Evolutionary conservation across 805 yeast genomes (phyloP).

Genomic region (Suhomyces vadensis): DNA sequence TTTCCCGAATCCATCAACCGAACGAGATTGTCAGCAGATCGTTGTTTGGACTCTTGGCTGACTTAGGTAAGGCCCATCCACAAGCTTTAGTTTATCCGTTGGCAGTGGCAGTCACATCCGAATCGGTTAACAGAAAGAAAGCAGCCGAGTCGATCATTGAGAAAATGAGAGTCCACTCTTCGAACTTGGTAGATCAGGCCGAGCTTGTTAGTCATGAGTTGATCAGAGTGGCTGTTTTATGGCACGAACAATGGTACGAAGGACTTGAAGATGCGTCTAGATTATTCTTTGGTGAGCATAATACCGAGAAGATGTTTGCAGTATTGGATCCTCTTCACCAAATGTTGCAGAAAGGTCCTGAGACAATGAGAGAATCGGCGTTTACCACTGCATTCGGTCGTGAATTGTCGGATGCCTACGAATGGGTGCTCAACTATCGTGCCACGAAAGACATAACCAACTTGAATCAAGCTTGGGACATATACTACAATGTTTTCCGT

Average conservation of each 20-base stretch:
- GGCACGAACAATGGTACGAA: conserved; percentile 99
- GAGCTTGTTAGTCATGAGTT: conserved; percentile 92
- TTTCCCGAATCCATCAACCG: conserved; percentile 95
- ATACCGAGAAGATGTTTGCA: conserved; percentile 91
- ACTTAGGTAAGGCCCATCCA: conserved; percentile 93
- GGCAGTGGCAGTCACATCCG: conserved; percentile 94
- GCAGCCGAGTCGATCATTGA: conserved; percentile 92
- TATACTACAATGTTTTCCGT: conserved; percentile 90
- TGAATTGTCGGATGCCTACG: conserved; percentile 88
- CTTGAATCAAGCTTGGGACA: conserved; percentile 96
- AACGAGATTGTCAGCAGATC: conserved; percentile 80
- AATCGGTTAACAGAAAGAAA: conserved; percentile 81
- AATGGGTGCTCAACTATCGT: conserved; percentile 86
- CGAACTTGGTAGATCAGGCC: conserved; percentile 84
- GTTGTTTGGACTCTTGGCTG: conserved; percentile 75
- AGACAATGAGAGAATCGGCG: conserved; percentile 88
- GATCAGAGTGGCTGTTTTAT: conserved; percentile 89
- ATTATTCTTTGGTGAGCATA: conserved; percentile 89
- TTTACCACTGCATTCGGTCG: conserved; percentile 93
- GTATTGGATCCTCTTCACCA: conserved; percentile 87
- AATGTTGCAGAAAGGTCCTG: conserved; percentile 83
- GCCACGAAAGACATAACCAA: conserved; percentile 84
- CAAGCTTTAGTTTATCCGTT: conserved; percentile 95
- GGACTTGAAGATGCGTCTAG: conserved; percentile 96
- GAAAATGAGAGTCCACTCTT: conserved; percentile 86